These are phyloP conservation scores for Xerocomus cyaneibrunnescens DNA, from an alignment of 1,284 basidiomycete genomes.

Conservation along the genomic window DNA sequence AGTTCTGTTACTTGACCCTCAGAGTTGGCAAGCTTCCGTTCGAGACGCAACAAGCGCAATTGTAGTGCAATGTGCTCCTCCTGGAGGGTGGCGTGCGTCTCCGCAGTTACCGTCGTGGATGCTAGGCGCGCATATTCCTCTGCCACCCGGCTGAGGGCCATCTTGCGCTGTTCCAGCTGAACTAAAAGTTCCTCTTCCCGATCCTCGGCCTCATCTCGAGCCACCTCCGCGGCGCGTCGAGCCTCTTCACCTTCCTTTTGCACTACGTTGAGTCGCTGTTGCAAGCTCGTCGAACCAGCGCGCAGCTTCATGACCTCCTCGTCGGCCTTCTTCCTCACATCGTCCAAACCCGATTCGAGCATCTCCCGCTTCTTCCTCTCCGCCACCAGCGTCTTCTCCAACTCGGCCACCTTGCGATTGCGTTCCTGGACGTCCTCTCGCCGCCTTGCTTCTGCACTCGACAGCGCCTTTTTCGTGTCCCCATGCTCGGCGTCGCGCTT, in stretches of 20 bases:
- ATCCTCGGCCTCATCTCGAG: slow-evolving; percentile 20
- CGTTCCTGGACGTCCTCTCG: slow-evolving; percentile 54
- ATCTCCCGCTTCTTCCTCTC: slow-evolving; percentile 54
- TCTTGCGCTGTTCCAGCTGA: slow-evolving; percentile 50
- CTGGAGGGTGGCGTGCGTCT: slow-evolving; percentile 43
- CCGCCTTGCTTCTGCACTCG: slow-evolving; percentile 48
- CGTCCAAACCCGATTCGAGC: slow-evolving; percentile 45
- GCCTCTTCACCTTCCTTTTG: slow-evolving; percentile 33
- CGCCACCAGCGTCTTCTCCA: slow-evolving; percentile 49
- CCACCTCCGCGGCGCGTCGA: slow-evolving; percentile 30
- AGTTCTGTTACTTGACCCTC: slow-evolving; percentile 67
- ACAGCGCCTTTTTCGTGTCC: slow-evolving; percentile 54
- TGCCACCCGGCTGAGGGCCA: slow-evolving; percentile 47
- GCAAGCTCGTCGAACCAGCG: slow-evolving; percentile 35
- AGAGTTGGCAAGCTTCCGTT: slow-evolving; percentile 66
- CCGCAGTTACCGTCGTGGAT: slow-evolving; percentile 45
- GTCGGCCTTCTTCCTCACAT: slow-evolving; percentile 44
- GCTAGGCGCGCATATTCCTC: slow-evolving; percentile 61
- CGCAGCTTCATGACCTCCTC: slow-evolving; percentile 42
- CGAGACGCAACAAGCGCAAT: slow-evolving; percentile 50
- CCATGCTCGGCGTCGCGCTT: slow-evolving; percentile 51
- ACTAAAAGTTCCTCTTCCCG: slow-evolving; percentile 45
- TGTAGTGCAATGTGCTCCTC: slow-evolving; percentile 43
- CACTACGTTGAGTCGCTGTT: slow-evolving; percentile 35
- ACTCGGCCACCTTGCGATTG: slow-evolving; percentile 53